These are phyloP conservation scores for Cryptococcus depauperatus DNA, from an alignment of 1,284 basidiomycete genomes.

Conservation along the genomic window DNA sequence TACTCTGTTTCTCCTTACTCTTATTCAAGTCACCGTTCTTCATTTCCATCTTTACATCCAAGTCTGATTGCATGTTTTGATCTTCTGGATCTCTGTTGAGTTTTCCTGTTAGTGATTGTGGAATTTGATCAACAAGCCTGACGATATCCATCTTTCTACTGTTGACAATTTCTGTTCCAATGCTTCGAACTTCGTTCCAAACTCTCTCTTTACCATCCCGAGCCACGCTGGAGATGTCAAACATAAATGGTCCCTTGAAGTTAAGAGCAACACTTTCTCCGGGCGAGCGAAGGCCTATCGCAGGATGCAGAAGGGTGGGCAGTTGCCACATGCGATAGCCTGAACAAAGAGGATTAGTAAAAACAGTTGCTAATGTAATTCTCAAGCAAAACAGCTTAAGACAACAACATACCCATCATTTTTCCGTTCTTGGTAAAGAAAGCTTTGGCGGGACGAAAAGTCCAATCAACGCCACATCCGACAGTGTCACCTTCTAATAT, in stretches of 20 bases:
- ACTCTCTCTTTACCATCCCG: slow-evolving; percentile 15
- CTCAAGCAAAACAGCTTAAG: no score
- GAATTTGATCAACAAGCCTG: slow-evolving; percentile 9
- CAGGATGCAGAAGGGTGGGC: slow-evolving; percentile 59
- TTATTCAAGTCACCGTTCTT: no score
- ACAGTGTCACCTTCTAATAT: slow-evolving; percentile 66
- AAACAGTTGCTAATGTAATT: no score
- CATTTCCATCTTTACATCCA: not conserved
- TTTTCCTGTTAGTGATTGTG: not conserved
- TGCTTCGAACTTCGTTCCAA: not conserved
- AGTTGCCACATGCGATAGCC: slow-evolving; percentile 65
- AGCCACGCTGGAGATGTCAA: slow-evolving; percentile 75
- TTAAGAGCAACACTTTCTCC: slow-evolving; percentile 53
- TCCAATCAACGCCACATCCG: slow-evolving; percentile 84
- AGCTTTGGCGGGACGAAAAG: slow-evolving; percentile 57
- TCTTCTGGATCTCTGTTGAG: not conserved
- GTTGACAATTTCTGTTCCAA: not conserved
- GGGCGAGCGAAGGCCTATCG: slow-evolving; percentile 74
- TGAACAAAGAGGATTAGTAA: slow-evolving; percentile 5
- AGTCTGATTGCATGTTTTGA: not conserved
- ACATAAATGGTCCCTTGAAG: slow-evolving; percentile 73
- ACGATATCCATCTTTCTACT: slow-evolving; percentile 8
- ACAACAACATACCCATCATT: slow-evolving; percentile 54
- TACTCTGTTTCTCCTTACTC: not conserved
- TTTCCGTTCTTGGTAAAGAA: slow-evolving; percentile 87